Conservation (phyloP, 2,329 filamentous ascomycete species). For the Exophiala phaeomuriformis region DNA sequence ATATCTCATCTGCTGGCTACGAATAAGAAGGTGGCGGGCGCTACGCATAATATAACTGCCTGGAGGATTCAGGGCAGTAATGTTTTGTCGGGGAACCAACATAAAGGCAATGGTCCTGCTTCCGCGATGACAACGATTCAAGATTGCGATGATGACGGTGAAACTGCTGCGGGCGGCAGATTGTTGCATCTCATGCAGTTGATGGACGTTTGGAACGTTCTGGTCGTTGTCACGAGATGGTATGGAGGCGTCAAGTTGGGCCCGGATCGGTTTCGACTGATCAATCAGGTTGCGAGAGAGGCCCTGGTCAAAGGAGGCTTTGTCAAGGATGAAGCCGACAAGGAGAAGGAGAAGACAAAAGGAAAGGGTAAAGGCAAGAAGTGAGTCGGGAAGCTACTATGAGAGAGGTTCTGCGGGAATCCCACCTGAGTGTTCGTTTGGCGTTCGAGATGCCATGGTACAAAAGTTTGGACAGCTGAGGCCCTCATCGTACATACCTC, state of each 20-base stretch:
- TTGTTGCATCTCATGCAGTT: slow-evolving; percentile 86
- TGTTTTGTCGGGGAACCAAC: neutral
- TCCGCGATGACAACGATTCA: slow-evolving; percentile 53
- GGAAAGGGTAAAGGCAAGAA: slow-evolving; percentile 20
- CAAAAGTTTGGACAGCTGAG: too few relatives aligned
- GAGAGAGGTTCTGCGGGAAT: too few relatives aligned
- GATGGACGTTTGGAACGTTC: slow-evolving; percentile 86
- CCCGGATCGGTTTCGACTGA: slow-evolving; percentile 80
- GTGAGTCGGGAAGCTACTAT: neutral
- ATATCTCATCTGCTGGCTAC: slow-evolving; percentile 69
- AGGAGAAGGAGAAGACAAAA: slow-evolving; percentile 24
- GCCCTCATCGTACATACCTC: too few relatives aligned
- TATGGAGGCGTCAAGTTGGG: slow-evolving; percentile 88
- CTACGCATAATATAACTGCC: slow-evolving; percentile 92
- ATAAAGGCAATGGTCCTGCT: neutral
- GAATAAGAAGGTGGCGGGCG: slow-evolving; percentile 76
- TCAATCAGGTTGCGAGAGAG: slow-evolving; percentile 79
- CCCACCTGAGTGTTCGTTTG: too few relatives aligned
- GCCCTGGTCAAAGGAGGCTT: slow-evolving; percentile 71
- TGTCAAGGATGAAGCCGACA: slow-evolving; percentile 47
- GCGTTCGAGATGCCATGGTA: too few relatives aligned
- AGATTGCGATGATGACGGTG: slow-evolving; percentile 93
- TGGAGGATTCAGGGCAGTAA: slow-evolving; percentile 62
- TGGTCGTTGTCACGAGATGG: slow-evolving; percentile 92
- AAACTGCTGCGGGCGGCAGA: slow-evolving; percentile 80